A percentile compares a stretch with the other conserved stretches of the same genome.
Conservation (phyloP, 208 protist genomes). For the Leishmania mexicana region DNA sequence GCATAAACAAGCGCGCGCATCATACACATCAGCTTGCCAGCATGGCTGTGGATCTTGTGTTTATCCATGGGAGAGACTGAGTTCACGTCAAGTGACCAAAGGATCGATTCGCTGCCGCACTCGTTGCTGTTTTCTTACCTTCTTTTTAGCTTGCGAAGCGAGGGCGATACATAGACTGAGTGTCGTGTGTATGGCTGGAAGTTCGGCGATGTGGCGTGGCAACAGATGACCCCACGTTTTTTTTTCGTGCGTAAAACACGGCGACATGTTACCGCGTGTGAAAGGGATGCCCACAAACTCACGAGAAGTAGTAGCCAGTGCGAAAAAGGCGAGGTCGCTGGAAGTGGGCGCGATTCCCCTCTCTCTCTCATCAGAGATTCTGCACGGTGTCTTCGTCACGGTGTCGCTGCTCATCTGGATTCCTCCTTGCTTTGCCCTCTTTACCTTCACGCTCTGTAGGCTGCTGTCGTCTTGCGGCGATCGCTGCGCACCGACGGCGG, state of each 20-base stretch:
- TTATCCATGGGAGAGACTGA: neutral
- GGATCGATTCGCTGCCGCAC: neutral
- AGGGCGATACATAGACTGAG: neutral
- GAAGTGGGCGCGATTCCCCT: neutral
- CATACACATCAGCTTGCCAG: neutral
- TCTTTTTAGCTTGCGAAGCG: neutral
- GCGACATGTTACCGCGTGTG: neutral
- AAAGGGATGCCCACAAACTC: neutral
- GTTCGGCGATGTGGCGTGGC: neutral
- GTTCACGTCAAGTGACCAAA: neutral
- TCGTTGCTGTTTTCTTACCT: neutral
- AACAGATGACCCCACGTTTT: neutral
- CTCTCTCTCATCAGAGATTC: neutral
- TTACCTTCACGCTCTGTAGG: neutral
- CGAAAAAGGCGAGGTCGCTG: neutral
- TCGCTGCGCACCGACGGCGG: neutral
- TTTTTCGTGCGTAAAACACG: neutral
- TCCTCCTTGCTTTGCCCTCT: slow-evolving; percentile 6
- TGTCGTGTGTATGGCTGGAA: neutral
- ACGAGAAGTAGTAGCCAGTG: neutral
- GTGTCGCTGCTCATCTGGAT: neutral
- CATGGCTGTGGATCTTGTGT: neutral
- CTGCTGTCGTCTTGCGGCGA: neutral
- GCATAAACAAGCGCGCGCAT: neutral
- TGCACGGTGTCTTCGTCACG: neutral